These are phyloP conservation scores for Tilletia setariae DNA, from an alignment of 1,284 basidiomycete genomes.

Conservation along the genomic window DNA sequence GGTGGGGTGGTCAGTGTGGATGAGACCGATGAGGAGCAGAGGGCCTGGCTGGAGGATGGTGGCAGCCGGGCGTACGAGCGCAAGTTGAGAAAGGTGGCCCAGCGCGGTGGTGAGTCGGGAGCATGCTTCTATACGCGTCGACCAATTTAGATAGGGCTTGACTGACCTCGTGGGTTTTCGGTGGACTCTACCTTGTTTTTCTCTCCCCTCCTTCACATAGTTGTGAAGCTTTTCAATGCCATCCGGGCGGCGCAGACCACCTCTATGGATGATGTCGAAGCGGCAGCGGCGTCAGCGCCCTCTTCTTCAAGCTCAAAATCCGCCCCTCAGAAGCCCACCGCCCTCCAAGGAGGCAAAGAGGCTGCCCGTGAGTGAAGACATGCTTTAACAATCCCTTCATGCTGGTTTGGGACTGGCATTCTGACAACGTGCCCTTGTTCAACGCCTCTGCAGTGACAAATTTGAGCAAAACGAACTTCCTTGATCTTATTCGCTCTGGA, in stretches of 20 bases:
- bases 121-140: too few relatives aligned
- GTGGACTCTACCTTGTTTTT: too few relatives aligned
- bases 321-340: conserved; percentile 28
- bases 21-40: background rate
- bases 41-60: conserved; percentile 33
- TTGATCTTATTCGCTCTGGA: conserved; percentile 43
- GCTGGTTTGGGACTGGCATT: background rate
- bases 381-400: background rate
- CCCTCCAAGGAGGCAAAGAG: conserved; percentile 40
- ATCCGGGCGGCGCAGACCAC: conserved; percentile 51
- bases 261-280: conserved; percentile 40
- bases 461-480: conserved; percentile 50
- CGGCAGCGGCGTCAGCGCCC: conserved; percentile 22
- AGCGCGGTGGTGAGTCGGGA: conserved; percentile 41
- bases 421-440: background rate
- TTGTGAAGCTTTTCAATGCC: conserved; percentile 54
- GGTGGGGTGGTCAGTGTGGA: background rate
- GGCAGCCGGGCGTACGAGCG: conserved; percentile 46
- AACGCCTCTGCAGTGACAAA: conserved; percentile 31
- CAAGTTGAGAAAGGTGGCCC: conserved; percentile 48
- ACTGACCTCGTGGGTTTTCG: too few relatives aligned
- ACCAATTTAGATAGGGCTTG: too few relatives aligned
- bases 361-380: conserved; percentile 20
- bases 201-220: conserved; percentile 1
- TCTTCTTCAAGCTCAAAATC: background rate